A percentile compares a stretch with the other conserved stretches of the same genome.
phyloP scores from a whole-genome alignment of 2,329 filamentous ascomycete genomes.

The Aspergillus luchuensis region DNA sequence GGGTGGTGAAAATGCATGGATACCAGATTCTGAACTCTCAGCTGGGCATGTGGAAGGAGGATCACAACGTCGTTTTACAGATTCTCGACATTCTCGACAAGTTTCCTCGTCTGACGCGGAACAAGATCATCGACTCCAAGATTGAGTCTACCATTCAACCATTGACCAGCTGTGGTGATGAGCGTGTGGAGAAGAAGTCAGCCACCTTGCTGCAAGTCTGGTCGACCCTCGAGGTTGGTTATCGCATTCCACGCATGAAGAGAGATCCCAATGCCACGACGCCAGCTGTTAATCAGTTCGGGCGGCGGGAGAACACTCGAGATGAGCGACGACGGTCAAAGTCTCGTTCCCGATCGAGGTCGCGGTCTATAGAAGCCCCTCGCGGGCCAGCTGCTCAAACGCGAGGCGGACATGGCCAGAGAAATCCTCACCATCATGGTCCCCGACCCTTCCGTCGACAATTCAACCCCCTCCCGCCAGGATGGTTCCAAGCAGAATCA shows the following conservation, averaged over 20 bases:
- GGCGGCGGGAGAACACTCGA: conserved; percentile 55
- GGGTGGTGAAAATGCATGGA: conserved; percentile 93
- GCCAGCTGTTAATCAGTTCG: conserved; percentile 65
- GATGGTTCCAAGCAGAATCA: conserved; percentile 80
- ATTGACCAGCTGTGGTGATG: conserved; percentile 68
- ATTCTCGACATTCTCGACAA: conserved; percentile 85
- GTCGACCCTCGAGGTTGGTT: conserved; percentile 86
- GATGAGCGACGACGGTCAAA: conserved; percentile 53
- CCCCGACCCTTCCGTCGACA: conserved; percentile 58
- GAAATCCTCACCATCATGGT: conserved; percentile 60
- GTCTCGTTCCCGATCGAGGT: conserved; percentile 53
- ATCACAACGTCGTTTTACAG: conserved; percentile 85
- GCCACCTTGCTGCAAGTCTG: conserved; percentile 75
- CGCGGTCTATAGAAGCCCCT: conserved; percentile 48
- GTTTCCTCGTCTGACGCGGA: conserved; percentile 86
- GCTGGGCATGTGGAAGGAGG: conserved; percentile 81
- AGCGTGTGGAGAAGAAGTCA: conserved; percentile 72
- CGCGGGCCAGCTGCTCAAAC: conserved; percentile 47
- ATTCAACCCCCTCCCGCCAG: conserved; percentile 68
- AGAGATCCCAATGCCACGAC: conserved; percentile 65
- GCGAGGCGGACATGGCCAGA: conserved; percentile 59
- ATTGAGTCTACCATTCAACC: conserved; percentile 80
- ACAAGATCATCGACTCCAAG: conserved; percentile 96
- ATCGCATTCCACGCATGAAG: conserved; percentile 90
- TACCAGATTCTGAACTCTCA: conserved; percentile 92